Evolutionary conservation across 1,139 yeast species (phyloP).

Genomic region (Suhomyces yuchorum): DNA sequence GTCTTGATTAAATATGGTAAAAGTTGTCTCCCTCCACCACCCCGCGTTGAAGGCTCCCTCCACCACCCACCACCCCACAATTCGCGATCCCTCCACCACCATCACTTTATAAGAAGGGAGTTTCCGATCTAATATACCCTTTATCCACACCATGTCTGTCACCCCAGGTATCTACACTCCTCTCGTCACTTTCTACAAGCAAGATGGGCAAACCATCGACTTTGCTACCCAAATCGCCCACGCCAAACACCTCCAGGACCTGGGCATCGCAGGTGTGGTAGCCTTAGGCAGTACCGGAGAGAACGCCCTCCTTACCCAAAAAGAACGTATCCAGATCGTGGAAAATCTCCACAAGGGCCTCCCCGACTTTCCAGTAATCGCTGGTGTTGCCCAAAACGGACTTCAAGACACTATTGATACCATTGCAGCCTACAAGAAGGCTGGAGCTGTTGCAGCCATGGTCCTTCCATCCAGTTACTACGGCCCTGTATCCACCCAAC

Average conservation of each 20-base stretch:
- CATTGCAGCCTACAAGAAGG: slow-evolving; percentile 34
- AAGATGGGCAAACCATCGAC: slow-evolving; percentile 32
- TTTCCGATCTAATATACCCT: not conserved
- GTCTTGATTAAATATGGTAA: not conserved
- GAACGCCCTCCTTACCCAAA: slow-evolving; percentile 44
- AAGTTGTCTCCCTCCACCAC: slow-evolving; percentile 5
- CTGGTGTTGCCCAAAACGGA: slow-evolving; percentile 47
- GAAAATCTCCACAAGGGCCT: slow-evolving; percentile 36
- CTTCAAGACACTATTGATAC: slow-evolving; percentile 43
- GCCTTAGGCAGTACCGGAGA: slow-evolving; percentile 49
- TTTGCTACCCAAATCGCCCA: slow-evolving; percentile 36
- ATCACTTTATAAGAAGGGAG: not conserved
- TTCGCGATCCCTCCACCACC: slow-evolving; percentile 6
- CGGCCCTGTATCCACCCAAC: slow-evolving; percentile 42
- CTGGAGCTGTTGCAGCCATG: slow-evolving; percentile 49
- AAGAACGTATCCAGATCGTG: slow-evolving; percentile 40
- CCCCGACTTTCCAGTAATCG: slow-evolving; percentile 42
- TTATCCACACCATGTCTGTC: slow-evolving; percentile 9
- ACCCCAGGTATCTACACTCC: slow-evolving; percentile 34
- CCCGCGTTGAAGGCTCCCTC: slow-evolving; percentile 3
- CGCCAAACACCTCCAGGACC: slow-evolving; percentile 31
- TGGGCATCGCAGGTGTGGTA: slow-evolving; percentile 38
- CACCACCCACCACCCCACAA: slow-evolving; percentile 6
- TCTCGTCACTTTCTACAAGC: slow-evolving; percentile 41
- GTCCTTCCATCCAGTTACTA: slow-evolving; percentile 51